Conservation (phyloP, 176 grass and related monocot species). For the Pontederia paniculata region DNA sequence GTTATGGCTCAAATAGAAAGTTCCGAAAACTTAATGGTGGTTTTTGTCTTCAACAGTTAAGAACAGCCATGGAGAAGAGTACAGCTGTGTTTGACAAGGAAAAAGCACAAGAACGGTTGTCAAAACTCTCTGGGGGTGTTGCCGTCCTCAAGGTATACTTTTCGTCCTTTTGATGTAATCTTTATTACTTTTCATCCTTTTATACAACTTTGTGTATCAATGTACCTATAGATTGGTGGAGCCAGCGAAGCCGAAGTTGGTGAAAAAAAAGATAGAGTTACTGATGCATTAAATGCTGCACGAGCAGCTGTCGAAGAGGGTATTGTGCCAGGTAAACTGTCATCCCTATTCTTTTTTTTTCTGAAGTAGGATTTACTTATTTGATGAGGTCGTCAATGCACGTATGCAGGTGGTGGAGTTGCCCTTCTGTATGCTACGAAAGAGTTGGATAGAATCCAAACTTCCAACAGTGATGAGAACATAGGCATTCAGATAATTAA, state of each 20-base stretch:
- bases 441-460: slow-evolving; percentile 65
- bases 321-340: slow-evolving; percentile 56
- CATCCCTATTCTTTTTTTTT: neutral
- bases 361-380: neutral
- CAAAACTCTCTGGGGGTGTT: slow-evolving; percentile 90
- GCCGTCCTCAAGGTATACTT: slow-evolving; percentile 70
- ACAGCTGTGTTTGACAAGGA: slow-evolving; percentile 88
- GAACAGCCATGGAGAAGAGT: slow-evolving; percentile 63
- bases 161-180: slow-evolving; percentile 5
- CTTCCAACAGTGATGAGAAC: slow-evolving; percentile 64
- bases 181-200: slow-evolving; percentile 1
- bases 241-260: slow-evolving; percentile 84
- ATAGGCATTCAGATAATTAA: slow-evolving; percentile 86
- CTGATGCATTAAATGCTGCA: slow-evolving; percentile 83
- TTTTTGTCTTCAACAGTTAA: slow-evolving; percentile 53
- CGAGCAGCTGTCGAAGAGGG: slow-evolving; percentile 83
- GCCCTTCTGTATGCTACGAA: slow-evolving; percentile 70
- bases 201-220: slow-evolving; percentile 3
- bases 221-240: slow-evolving; percentile 66
- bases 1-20: neutral
- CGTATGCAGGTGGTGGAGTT: slow-evolving; percentile 68
- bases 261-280: slow-evolving; percentile 94
- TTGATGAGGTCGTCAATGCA: slow-evolving; percentile 5
- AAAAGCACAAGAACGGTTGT: slow-evolving; percentile 81
- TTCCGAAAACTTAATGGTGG: neutral